Conservation (phyloP, 1,284 basidiomycete species). For the Albatrellus sp. region DNA sequence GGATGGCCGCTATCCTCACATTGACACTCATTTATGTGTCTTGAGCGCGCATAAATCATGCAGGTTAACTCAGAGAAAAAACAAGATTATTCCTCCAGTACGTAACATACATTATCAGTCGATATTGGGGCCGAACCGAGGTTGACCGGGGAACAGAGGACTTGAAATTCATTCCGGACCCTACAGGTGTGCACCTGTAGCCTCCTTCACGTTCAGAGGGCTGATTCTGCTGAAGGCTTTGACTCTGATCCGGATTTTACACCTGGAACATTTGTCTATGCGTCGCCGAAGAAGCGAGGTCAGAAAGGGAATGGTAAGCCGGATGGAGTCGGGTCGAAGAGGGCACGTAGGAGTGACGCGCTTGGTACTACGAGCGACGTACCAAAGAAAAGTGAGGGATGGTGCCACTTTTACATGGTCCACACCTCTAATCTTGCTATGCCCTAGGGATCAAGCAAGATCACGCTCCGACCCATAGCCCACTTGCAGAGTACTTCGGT, state of each 20-base stretch:
- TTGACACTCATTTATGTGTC: not conserved
- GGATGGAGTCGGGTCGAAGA: not conserved
- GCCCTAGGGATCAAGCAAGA: not conserved
- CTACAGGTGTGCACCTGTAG: slow-evolving; percentile 6
- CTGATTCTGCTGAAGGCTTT: no score
- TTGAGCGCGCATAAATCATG: no score
- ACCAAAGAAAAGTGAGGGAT: slow-evolving; percentile 1
- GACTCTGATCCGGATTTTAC: slow-evolving; percentile 51
- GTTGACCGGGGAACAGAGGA: no score
- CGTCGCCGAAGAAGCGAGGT: slow-evolving; percentile 19
- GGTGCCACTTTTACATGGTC: not conserved
- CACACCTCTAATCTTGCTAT: not conserved
- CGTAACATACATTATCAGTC: no score
- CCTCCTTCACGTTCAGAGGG: slow-evolving; percentile 11
- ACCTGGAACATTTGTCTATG: slow-evolving; percentile 27
- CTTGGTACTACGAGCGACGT: not conserved
- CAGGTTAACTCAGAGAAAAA: no score
- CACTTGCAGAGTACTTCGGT: slow-evolving; percentile 15
- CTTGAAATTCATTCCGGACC: slow-evolving; percentile 1
- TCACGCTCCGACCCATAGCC: slow-evolving; percentile 10
- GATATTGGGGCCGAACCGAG: no score
- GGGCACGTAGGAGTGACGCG: slow-evolving; percentile 4
- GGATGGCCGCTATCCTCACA: no score
- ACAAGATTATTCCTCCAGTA: no score
- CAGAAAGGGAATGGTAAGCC: not conserved